These are phyloP conservation scores for Basidiobolus meristosporus DNA, from an alignment of 371 early-diverging fungal genomes.

Conservation along the genomic window DNA sequence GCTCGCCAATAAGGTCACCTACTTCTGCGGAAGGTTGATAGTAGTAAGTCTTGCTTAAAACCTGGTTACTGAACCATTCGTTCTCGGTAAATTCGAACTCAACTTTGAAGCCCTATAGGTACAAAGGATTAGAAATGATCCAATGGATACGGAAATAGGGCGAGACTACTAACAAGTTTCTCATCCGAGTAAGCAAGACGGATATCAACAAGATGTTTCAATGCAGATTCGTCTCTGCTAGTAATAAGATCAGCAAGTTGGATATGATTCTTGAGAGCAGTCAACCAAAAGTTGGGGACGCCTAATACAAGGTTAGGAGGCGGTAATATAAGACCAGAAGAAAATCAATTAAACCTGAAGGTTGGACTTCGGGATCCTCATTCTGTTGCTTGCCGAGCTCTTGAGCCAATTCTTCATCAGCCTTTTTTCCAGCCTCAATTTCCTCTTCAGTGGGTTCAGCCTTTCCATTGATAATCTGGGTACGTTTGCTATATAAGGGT, in stretches of 20 bases:
- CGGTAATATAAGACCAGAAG: no score
- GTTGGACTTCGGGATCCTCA: no score
- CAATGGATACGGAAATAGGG: no score
- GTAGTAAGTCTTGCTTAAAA: constrained; percentile 83
- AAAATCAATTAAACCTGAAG: no score
- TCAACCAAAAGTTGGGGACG: constrained; percentile 87
- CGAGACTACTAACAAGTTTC: no score
- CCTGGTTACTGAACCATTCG: constrained; percentile 67
- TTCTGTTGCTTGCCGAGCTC: constrained; percentile 18
- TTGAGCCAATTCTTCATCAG: constrained; percentile 26
- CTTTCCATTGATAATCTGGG: constrained; percentile 45
- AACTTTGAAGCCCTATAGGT: constrained; percentile 92
- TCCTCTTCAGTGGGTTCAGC: constrained; percentile 78
- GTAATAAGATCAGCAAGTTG: constrained; percentile 63
- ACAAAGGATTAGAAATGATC: no score
- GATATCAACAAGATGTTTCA: constrained; percentile 72
- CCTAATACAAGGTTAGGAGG: no score
- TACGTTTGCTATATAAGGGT: constrained; percentile 74
- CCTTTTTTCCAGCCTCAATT: constrained; percentile 34
- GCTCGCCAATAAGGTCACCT: constrained; percentile 71
- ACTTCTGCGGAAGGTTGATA: constrained; percentile 46
- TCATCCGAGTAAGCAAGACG: constrained; percentile 60
- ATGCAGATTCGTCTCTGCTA: constrained; percentile 67
- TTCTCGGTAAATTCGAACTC: constrained; percentile 81
- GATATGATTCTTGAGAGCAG: constrained; percentile 66